Evolutionary conservation across 139 green algal genomes (phyloP).

Genomic region (Gonium pectorale): DNA sequence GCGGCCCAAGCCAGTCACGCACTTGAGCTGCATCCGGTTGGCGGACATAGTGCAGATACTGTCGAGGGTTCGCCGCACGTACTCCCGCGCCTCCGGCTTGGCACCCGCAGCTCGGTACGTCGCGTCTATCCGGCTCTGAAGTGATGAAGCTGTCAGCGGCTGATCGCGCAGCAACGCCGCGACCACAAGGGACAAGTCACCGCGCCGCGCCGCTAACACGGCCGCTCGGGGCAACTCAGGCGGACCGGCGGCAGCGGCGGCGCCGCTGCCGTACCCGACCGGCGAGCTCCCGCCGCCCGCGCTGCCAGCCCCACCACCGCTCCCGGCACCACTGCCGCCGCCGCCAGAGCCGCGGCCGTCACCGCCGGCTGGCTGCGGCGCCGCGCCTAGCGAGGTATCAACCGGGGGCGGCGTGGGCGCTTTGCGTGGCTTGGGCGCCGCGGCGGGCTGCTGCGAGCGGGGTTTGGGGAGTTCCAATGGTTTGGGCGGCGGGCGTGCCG

Average conservation of each 20-base stretch:
- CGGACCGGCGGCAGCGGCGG: neutral
- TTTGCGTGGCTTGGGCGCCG: neutral
- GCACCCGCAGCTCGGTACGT: constrained; percentile 18
- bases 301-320: neutral
- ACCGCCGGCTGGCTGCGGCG: neutral
- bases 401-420: constrained; percentile 16
- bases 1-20: too few species aligned
- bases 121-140: constrained; percentile 25
- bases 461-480: constrained; percentile 11
- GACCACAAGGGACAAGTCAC: constrained; percentile 26
- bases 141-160: constrained; percentile 19
- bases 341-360: neutral
- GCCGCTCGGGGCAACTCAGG: constrained; percentile 16
- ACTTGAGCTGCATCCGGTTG: constrained; percentile 43
- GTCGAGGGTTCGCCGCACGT: constrained; percentile 32
- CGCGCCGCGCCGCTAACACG: neutral
- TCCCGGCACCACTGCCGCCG: neutral
- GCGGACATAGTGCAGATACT: constrained; percentile 10
- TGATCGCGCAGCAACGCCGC: constrained; percentile 33
- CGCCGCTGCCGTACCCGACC: constrained; percentile 1
- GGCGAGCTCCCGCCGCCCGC: constrained; percentile 26
- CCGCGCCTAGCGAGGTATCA: neutral
- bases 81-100: constrained; percentile 33
- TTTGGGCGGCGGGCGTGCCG: neutral
- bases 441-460: constrained; percentile 11